Conservation (phyloP, 2,329 filamentous ascomycete species). For the Pleomassaria siparia region DNA sequence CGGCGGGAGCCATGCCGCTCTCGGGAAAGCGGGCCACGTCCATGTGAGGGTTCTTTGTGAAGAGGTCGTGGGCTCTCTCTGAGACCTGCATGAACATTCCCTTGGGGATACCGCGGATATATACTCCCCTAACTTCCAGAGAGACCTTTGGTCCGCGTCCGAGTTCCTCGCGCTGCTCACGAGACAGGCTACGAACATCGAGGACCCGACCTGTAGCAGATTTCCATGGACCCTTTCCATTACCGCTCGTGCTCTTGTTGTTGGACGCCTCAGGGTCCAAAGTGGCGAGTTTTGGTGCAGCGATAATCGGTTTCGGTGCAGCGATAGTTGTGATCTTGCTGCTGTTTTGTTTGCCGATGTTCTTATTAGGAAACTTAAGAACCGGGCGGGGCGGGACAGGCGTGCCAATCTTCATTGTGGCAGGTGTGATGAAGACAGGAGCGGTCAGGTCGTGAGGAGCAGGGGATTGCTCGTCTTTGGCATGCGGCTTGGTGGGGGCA, state of each 20-base stretch:
- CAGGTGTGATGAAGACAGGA: slow-evolving; percentile 15
- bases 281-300: background rate
- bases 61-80: slow-evolving; percentile 20
- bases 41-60: slow-evolving; percentile 16
- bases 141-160: slow-evolving; percentile 22
- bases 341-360: slow-evolving; percentile 23
- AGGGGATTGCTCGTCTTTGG: background rate
- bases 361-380: slow-evolving; percentile 15
- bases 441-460: background rate
- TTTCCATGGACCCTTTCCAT: slow-evolving; percentile 1
- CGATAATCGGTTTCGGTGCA: slow-evolving; percentile 7
- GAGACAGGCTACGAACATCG: slow-evolving; percentile 26
- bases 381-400: slow-evolving; percentile 22
- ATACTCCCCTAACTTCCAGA: slow-evolving; percentile 19
- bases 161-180: slow-evolving; percentile 20
- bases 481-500: background rate
- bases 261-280: background rate
- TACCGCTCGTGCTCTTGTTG: background rate
- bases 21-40: slow-evolving; percentile 16
- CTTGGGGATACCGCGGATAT: slow-evolving; percentile 20
- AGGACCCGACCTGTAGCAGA: background rate
- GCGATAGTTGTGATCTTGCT: too few species aligned
- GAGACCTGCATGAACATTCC: slow-evolving; percentile 34
- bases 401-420: slow-evolving; percentile 20
- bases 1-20: slow-evolving; percentile 17